Percentiles rank a stretch among this genome's conserved stretches.
phyloP scores from a whole-genome alignment of 805 yeast species.

The Candida loeiensis region DNA sequence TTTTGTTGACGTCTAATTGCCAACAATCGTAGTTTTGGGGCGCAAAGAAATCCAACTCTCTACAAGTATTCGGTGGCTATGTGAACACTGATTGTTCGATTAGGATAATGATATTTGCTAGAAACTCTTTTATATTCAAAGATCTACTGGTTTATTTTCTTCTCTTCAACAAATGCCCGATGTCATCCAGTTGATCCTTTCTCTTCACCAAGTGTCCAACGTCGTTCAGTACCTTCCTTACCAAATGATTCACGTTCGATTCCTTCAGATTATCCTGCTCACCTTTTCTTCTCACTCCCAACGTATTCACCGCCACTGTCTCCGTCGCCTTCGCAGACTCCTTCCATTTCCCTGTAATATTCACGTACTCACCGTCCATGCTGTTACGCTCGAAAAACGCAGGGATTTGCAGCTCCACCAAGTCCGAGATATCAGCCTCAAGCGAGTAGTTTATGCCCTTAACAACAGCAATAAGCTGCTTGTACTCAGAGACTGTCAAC shows the following conservation, averaged over 20 bases:
- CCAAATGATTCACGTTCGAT: neutral
- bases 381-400: conserved; percentile 9
- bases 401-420: conserved; percentile 11
- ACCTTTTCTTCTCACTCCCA: neutral
- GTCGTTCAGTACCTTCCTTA: neutral
- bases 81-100: too few species aligned
- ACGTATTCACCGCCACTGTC: neutral
- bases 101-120: too few species aligned
- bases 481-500: conserved; percentile 10
- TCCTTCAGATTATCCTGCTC: neutral
- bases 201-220: neutral
- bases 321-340: neutral
- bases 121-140: too few species aligned
- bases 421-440: conserved; percentile 8
- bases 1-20: too few species aligned
- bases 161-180: neutral
- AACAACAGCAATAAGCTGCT: conserved; percentile 10
- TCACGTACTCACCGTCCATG: conserved; percentile 8
- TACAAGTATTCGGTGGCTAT: too few species aligned
- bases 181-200: neutral
- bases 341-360: conserved; percentile 2
- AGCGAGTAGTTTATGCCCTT: conserved; percentile 11
- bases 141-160: too few species aligned
- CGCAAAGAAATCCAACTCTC: too few species aligned
- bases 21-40: too few species aligned